These are phyloP conservation scores for Dendrothele bispora DNA, from an alignment of 768 basidiomycete species.

Conservation along the genomic window DNA sequence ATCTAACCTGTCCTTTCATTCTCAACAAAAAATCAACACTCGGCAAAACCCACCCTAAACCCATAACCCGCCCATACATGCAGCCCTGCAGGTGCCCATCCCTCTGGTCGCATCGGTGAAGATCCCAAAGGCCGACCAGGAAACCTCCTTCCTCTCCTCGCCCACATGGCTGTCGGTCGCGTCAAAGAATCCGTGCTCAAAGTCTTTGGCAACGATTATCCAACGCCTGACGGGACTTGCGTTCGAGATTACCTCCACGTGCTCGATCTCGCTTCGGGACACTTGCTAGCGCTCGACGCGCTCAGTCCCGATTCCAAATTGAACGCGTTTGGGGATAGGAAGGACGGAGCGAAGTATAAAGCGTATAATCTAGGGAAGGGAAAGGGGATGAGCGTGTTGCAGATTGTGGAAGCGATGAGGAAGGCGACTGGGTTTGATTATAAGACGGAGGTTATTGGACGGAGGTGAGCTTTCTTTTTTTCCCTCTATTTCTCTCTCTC, in stretches of 20 bases:
- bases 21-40: too few species aligned
- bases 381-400: constrained; percentile 85
- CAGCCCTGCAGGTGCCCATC: constrained; percentile 98
- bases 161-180: constrained; percentile 92
- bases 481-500: constrained; percentile 4
- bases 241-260: constrained; percentile 96
- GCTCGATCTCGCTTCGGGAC: constrained; percentile 92
- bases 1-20: too few species aligned
- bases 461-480: constrained; percentile 60
- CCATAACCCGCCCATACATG: too few species aligned
- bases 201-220: constrained; percentile 97
- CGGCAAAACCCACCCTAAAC: too few species aligned
- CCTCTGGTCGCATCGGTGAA: constrained; percentile 93
- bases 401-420: constrained; percentile 94
- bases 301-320: constrained; percentile 55
- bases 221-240: constrained; percentile 94
- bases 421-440: constrained; percentile 87
- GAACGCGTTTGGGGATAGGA: constrained; percentile 54
- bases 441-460: constrained; percentile 85
- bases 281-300: constrained; percentile 87
- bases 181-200: constrained; percentile 59
- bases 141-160: constrained; percentile 90
- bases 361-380: constrained; percentile 98
- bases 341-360: constrained; percentile 65
- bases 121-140: constrained; percentile 95